Evolutionary conservation across 2,329 filamentous ascomycete genomes (phyloP), one percentile per base, ranked within the genome.

Genomic region (Ophiostoma sp.): DNA sequence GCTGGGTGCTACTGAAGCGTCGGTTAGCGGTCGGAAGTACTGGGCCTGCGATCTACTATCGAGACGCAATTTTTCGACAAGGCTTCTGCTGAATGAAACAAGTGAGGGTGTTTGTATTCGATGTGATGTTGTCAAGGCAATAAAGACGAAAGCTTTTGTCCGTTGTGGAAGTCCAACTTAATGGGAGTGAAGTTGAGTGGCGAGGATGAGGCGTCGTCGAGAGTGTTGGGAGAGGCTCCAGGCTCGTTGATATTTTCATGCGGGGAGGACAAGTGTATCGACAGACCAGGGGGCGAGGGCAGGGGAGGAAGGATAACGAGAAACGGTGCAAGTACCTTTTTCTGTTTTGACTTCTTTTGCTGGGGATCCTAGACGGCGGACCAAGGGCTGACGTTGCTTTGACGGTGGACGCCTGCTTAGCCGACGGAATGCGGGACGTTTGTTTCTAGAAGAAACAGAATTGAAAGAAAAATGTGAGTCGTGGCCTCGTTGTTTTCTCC

Each of bases 401-500:
- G 64, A 48, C 12, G 17, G 50, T 72, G 63, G 52, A 31, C 55
- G 63, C 36, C 52, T 74, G 69, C 74, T 77, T 75, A 75, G 74
- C 76, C 76, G 76, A 63, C 71, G 50, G 73, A 76, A 76, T 73
- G 74, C 75, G 74, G 75, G 76, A 71, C 59, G 74, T 73, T 73
- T 73, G 57, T 75, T 71, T 72, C 63, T 68, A 59, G 59, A 70
- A 70, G 57, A 50, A 55, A 39, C 15, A 39, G 39, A 39, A 63
- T 36, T 11, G 11, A 45, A 17, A 63, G n/a, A 33, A 33, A 42
- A 17, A 42, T 25, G 66, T 28, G 42, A 22, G 61, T n/a, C 55
- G 61, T 33, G 33, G 55, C 22, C 11, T 57, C 33, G 19, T 59
- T n/a, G 12, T 19, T n/a, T 25, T 25, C 12, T 64, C 3, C 55